Conservation (phyloP, 208 protist species). For the Trichomonas gallinae region DNA sequence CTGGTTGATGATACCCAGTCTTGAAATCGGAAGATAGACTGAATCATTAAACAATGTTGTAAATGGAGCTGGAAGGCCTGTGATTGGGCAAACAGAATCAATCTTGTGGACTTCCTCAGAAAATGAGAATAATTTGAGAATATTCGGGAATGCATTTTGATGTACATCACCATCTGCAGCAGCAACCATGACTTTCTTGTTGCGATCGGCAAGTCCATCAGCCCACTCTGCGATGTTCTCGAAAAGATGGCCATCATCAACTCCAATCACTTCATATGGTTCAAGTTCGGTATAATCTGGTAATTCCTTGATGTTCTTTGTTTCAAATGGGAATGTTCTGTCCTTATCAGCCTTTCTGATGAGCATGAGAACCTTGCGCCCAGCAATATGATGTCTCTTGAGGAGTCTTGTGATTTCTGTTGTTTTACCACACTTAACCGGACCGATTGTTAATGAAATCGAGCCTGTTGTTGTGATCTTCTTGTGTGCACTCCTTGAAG, state of each 20-base stretch:
- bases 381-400: constrained; percentile 57
- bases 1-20: not conserved
- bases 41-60: not conserved
- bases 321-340: constrained; percentile 60
- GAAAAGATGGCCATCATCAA: constrained; percentile 68
- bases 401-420: constrained; percentile 70
- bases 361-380: constrained; percentile 50
- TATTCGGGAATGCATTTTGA: constrained; percentile 59
- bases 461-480: not conserved
- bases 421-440: constrained; percentile 76
- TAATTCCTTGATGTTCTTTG: constrained; percentile 50
- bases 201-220: constrained; percentile 56
- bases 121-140: constrained; percentile 61
- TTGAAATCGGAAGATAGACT: not conserved
- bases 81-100: constrained; percentile 56
- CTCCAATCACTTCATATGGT: constrained; percentile 63
- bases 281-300: constrained; percentile 40
- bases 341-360: constrained; percentile 57
- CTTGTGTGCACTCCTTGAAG: not conserved
- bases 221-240: constrained; percentile 65
- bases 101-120: constrained; percentile 69
- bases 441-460: constrained; percentile 72
- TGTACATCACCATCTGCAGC: constrained; percentile 72
- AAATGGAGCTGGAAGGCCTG: not conserved
- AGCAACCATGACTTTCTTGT: constrained; percentile 72